A percentile compares a stretch with the other conserved stretches of the same genome.
Evolutionary conservation across 768 basidiomycete genomes (phyloP).

Genomic region (Suillus variegatus): DNA sequence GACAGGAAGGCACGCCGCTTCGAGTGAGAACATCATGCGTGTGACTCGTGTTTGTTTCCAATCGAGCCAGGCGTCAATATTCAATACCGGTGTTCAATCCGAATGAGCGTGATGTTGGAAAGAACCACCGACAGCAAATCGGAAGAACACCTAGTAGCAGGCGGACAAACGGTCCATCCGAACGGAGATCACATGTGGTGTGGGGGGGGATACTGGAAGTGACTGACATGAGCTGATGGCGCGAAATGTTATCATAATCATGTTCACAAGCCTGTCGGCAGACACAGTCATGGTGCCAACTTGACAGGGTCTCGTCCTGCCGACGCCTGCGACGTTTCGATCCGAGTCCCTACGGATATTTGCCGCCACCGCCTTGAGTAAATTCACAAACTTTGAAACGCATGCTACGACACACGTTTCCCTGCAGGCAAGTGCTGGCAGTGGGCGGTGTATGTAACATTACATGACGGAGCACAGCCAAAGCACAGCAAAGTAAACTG

Average conservation of each 20-base stretch:
- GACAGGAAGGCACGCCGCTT: slow-evolving; percentile 7
- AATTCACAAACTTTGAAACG: background rate
- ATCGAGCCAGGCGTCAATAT: slow-evolving; percentile 5
- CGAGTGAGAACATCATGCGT: slow-evolving; percentile 10
- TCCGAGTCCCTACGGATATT: background rate
- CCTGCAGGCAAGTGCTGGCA: background rate
- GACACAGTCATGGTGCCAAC: no score
- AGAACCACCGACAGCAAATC: background rate
- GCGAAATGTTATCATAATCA: background rate
- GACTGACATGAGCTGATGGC: background rate
- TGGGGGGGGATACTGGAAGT: background rate
- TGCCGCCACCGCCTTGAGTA: background rate
- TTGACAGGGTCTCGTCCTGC: background rate
- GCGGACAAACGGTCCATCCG: background rate
- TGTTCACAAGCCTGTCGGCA: background rate
- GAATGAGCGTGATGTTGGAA: background rate
- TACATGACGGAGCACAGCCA: background rate
- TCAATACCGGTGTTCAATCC: slow-evolving; percentile 1
- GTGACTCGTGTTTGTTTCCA: background rate
- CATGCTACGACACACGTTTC: background rate
- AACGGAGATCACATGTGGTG: background rate
- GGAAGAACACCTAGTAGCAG: background rate
- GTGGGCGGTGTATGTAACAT: background rate
- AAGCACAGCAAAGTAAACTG: background rate
- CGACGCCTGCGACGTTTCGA: background rate